phyloP scores from a whole-genome alignment of 805 yeast species.

The Myxozyma vanderwaltii region DNA sequence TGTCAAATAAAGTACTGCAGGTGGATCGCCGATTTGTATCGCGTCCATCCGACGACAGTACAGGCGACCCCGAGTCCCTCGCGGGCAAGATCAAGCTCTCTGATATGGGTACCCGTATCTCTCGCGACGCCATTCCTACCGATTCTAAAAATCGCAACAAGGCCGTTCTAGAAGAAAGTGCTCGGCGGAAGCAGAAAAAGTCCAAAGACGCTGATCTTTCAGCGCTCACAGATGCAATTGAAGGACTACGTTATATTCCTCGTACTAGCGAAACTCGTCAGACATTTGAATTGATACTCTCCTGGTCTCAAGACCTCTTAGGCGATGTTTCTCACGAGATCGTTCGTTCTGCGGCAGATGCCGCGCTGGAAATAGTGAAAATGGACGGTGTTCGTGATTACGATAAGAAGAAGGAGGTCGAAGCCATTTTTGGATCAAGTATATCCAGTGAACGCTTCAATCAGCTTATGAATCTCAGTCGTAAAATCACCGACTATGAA shows the following conservation, averaged over 20 bases:
- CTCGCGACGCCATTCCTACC: conserved; percentile 34
- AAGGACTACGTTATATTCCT: conserved; percentile 64
- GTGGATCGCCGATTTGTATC: conserved; percentile 58
- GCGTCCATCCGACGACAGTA: conserved; percentile 51
- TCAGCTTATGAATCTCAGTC: conserved; percentile 49
- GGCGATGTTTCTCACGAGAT: conserved; percentile 80
- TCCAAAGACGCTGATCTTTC: conserved; percentile 32
- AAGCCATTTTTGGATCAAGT: conserved; percentile 50
- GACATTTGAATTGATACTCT: conserved; percentile 58
- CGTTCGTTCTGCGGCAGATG: conserved; percentile 70
- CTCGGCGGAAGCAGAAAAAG: conserved; percentile 7
- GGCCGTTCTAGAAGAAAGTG: conserved; percentile 15
- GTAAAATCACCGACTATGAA: conserved; percentile 55
- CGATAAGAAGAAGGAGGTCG: conserved; percentile 53
- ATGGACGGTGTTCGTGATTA: conserved; percentile 49
- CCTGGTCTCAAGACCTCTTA: conserved; percentile 58
- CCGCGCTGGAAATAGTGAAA: conserved; percentile 58
- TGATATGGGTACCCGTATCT: conserved; percentile 66
- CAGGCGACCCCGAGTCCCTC: conserved; percentile 70
- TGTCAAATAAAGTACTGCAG: conserved; percentile 74
- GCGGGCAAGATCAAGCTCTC: conserved; percentile 64
- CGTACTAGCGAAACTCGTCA: conserved; percentile 54
- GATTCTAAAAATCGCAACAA: conserved; percentile 29
- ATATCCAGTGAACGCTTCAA: conserved; percentile 52
- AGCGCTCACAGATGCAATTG: conserved; percentile 45